Conservation (phyloP, 352 stramenopile species). For the Thalassiosira sp. region DNA sequence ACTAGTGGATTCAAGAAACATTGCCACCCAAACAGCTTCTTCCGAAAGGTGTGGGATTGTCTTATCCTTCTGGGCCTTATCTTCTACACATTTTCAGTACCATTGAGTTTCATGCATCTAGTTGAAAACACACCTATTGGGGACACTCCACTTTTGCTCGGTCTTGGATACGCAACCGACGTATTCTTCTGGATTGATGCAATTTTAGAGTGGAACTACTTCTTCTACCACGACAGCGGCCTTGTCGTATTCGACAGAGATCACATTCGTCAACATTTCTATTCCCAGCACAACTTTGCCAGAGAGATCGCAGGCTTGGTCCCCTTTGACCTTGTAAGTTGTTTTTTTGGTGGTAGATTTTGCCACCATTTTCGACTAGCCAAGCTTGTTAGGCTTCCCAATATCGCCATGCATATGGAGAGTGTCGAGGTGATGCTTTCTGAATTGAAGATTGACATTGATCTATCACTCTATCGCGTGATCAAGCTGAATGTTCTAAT, state of each 20-base stretch:
- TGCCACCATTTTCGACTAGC: constrained; percentile 37
- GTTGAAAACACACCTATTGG: constrained; percentile 43
- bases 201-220: constrained; percentile 55
- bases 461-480: constrained; percentile 49
- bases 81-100: constrained; percentile 65
- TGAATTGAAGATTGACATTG: constrained; percentile 47
- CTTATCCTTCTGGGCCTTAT: constrained; percentile 52
- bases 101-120: constrained; percentile 54
- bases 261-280: constrained; percentile 58
- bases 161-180: constrained; percentile 56
- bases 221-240: constrained; percentile 59
- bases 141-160: constrained; percentile 38
- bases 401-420: constrained; percentile 48
- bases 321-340: constrained; percentile 52
- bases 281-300: constrained; percentile 29
- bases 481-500: constrained; percentile 63
- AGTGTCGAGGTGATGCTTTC: constrained; percentile 42
- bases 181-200: constrained; percentile 59
- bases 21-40: constrained; percentile 53
- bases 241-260: constrained; percentile 58
- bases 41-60: constrained; percentile 54
- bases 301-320: constrained; percentile 47
- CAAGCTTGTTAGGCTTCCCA: constrained; percentile 54
- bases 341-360: constrained; percentile 30
- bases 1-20: constrained; percentile 45